Conservation (phyloP, 495 filamentous ascomycete genomes). For the Neurospora terricola region DNA sequence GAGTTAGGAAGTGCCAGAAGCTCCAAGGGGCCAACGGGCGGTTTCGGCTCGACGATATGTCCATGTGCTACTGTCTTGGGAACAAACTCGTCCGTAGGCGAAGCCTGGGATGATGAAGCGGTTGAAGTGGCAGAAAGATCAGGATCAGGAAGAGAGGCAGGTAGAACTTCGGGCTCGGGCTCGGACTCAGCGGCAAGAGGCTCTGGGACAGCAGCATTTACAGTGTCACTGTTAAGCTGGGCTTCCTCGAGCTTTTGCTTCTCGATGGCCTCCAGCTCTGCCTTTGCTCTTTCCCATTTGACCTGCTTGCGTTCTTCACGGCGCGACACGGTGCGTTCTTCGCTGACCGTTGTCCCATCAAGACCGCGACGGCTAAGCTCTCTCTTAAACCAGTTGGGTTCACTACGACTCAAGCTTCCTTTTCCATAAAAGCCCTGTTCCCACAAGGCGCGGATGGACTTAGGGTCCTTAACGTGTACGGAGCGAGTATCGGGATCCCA, state of each 20-base stretch:
- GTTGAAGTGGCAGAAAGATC: neutral
- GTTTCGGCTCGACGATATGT: neutral
- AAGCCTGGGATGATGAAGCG: neutral
- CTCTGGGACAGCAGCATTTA: constrained; percentile 2
- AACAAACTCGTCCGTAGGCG: neutral
- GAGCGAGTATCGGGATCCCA: constrained; percentile 74
- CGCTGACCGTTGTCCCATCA: constrained; percentile 46
- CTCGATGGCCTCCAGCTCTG: constrained; percentile 71
- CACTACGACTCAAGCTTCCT: constrained; percentile 82
- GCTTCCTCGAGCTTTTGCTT: constrained; percentile 56
- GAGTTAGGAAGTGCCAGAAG: constrained; percentile 19
- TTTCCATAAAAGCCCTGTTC: constrained; percentile 95
- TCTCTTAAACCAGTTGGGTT: constrained; percentile 82
- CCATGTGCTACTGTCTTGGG: neutral
- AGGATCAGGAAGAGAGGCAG: neutral
- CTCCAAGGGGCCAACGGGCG: constrained; percentile 21
- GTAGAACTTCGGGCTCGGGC: neutral
- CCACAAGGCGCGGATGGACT: constrained; percentile 73
- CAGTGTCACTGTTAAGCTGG: constrained; percentile 14
- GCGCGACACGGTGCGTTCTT: constrained; percentile 66
- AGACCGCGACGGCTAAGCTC: constrained; percentile 63
- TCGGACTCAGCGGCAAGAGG: neutral
- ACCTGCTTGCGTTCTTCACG: constrained; percentile 70
- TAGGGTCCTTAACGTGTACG: constrained; percentile 71
- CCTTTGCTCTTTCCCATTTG: constrained; percentile 83